These are phyloP conservation scores for Sclerospora graminicola DNA, from an alignment of 352 stramenopile genomes.

Conservation along the genomic window DNA sequence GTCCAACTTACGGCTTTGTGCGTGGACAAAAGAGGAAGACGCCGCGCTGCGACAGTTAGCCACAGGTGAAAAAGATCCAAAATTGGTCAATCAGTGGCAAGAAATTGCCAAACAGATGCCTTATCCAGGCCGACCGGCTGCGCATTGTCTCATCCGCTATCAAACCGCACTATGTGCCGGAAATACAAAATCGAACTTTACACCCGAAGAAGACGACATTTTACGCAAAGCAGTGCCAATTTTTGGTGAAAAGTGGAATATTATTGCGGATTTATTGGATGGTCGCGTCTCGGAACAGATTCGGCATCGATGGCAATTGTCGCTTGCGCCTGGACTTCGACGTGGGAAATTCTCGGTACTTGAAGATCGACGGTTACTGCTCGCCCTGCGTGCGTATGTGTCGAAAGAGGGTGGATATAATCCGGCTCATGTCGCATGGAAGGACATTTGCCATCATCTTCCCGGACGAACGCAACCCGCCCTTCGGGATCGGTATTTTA, in stretches of 20 bases:
- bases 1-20: conserved; percentile 31
- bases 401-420: conserved; percentile 32
- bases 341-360: conserved; percentile 66
- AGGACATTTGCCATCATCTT: conserved; percentile 53
- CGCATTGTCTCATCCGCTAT: conserved; percentile 46
- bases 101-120: conserved; percentile 42
- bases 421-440: conserved; percentile 39
- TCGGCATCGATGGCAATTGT: conserved; percentile 63
- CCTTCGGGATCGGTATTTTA: conserved; percentile 54
- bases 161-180: conserved; percentile 37
- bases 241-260: conserved; percentile 73
- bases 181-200: conserved; percentile 36
- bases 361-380: conserved; percentile 52
- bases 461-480: conserved; percentile 38
- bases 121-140: conserved; percentile 28
- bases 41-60: conserved; percentile 25
- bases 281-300: conserved; percentile 62
- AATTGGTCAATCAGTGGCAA: conserved; percentile 39
- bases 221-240: conserved; percentile 40
- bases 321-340: conserved; percentile 46
- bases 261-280: conserved; percentile 69
- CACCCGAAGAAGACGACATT: conserved; percentile 37
- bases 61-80: conserved; percentile 25
- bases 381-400: conserved; percentile 48
- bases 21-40: conserved; percentile 53